A percentile compares a stretch with the other conserved stretches of the same genome.
These are phyloP conservation scores for Aspergillus indologenus DNA, from an alignment of 495 filamentous ascomycete genomes.

Conservation along the genomic window DNA sequence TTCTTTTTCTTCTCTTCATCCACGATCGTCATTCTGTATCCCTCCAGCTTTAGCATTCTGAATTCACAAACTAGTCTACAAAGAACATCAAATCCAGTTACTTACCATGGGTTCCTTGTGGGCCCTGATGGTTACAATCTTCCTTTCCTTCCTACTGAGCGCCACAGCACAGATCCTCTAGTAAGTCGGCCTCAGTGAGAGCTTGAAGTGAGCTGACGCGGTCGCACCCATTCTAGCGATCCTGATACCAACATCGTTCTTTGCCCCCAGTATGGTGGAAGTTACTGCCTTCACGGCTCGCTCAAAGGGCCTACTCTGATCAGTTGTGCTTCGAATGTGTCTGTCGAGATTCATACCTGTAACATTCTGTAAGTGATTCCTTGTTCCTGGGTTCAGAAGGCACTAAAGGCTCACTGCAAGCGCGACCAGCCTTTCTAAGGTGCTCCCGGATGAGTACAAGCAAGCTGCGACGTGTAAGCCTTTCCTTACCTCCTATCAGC, in stretches of 20 bases:
- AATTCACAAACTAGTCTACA: not conserved
- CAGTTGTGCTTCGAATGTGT: conserved; percentile 9
- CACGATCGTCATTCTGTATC: not conserved
- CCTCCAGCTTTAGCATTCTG: not conserved
- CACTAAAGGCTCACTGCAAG: not conserved
- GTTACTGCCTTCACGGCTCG: conserved; percentile 19
- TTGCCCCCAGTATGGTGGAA: conserved; percentile 15
- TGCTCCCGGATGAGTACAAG: conserved; percentile 15
- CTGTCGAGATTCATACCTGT: conserved; percentile 18
- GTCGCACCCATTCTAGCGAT: not conserved
- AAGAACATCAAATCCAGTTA: not conserved
- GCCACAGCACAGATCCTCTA: not conserved
- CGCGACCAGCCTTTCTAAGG: conserved; percentile 7
- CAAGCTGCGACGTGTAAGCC: conserved; percentile 16
- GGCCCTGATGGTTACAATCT: not conserved
- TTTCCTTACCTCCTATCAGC: not conserved
- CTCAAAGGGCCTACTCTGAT: conserved; percentile 17
- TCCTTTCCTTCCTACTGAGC: not conserved
- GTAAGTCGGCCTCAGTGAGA: not conserved
- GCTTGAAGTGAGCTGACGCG: too few relatives aligned
- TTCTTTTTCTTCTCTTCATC: not conserved
- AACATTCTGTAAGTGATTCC: conserved; percentile 15
- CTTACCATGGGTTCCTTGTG: not conserved
- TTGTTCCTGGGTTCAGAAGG: not conserved
- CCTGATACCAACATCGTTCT: conserved; percentile 15